Evolutionary conservation across 306 rosid species (phyloP), one percentile per base, ranked within the genome.

Genomic region (Casuarina glauca): DNA sequence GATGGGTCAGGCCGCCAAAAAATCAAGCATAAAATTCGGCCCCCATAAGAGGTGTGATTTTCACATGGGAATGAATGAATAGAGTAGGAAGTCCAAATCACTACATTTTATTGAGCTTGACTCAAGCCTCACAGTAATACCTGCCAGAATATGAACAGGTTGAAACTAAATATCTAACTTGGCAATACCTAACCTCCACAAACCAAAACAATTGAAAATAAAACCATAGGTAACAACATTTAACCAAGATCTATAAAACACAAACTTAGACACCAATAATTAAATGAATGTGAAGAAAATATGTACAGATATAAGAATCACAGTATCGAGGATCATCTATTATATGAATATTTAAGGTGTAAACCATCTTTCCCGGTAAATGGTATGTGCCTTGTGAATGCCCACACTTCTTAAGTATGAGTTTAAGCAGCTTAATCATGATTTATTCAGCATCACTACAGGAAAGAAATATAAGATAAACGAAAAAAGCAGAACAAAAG

Each of bases 1-100:
- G 72, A 55, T 58, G 74, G 74, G 51, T 46, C 74, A 82, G 55
- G 78, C 76, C 67, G 60, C 13, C 60, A 75, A 54, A 60, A 80
- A 75, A 48, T 62, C 43, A 9, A 49, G 70, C 48, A 78, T 76
- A 52, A 32, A 45, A 62, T 39, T 38, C 62, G 3, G 3, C 42
- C 5, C 67, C 52, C 76, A 42, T 74, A 43, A 48, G 10, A 39
- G 44, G 62, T 67, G 63, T 55, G 41, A 51, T 17, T 19, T 16
- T 13, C 44, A 49, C 48, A 35, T n/a, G 26, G 44, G 69, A 72
- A 77, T 1, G 12, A 39, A 63, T 77, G 11, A 36, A 36, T 12
- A 32, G 42, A 15, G 3, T 12, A 32, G 2, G 11, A 12, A 61
- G 43, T 61, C 43, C 3, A 3, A 11, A 36, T 62, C 19, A n/a